A percentile compares a stretch with the other conserved stretches of the same genome.
These are phyloP conservation scores for Amaranthus palmeri DNA, from an alignment of 148 eudicot species.

Conservation along the genomic window DNA sequence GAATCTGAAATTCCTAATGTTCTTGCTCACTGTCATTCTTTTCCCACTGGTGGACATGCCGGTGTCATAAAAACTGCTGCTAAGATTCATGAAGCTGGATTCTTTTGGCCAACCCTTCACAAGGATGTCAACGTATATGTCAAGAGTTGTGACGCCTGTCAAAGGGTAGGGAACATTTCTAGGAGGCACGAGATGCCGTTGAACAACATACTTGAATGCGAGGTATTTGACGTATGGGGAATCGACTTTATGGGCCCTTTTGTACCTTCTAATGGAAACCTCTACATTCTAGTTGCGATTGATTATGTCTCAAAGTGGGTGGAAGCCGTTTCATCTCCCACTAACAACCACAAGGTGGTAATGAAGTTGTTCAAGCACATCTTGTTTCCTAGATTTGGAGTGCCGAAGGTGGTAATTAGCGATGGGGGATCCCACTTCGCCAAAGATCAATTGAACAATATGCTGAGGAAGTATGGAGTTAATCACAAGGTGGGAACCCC, in stretches of 20 bases:
- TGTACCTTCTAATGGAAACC: neutral
- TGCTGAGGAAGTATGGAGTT: neutral
- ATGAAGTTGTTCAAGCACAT: neutral
- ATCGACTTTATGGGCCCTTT: neutral
- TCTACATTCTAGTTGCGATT: neutral
- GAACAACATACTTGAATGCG: neutral
- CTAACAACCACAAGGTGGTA: neutral
- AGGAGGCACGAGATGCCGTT: neutral
- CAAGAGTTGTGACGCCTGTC: neutral
- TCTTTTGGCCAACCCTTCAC: neutral
- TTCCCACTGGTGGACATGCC: neutral
- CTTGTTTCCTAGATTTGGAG: neutral
- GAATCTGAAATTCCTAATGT: neutral
- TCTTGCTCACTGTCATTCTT: neutral
- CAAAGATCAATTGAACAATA: neutral
- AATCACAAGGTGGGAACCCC: neutral
- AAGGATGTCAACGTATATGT: neutral
- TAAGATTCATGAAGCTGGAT: neutral
- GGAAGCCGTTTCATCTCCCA: neutral
- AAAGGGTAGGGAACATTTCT: neutral
- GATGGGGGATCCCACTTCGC: neutral
- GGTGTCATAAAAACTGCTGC: neutral
- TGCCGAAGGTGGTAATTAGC: neutral
- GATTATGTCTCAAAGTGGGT: neutral
- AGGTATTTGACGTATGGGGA: neutral